Percentiles rank a stretch among this genome's conserved stretches.
These are phyloP conservation scores for Hygrocybe punicea DNA, from an alignment of 768 basidiomycete genomes.

Conservation along the genomic window DNA sequence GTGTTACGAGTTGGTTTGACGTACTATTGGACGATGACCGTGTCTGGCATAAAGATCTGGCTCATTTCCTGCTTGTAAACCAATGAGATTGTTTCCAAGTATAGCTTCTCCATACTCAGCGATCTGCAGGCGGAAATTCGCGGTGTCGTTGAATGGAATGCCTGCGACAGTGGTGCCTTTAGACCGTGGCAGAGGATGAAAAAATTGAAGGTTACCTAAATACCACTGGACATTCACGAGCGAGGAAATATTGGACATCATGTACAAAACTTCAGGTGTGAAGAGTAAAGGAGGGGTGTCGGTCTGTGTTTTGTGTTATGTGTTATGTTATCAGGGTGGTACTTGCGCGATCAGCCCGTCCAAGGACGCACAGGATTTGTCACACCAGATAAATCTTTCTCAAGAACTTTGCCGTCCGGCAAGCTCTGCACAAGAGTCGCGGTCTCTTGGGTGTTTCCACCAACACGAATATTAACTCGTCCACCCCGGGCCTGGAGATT, in stretches of 20 bases:
- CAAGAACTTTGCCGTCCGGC: conserved; percentile 45
- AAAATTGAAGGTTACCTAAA: conserved; percentile 38
- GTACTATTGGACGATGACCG: conserved; percentile 4
- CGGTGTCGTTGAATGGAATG: conserved; percentile 67
- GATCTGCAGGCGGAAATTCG: conserved; percentile 52
- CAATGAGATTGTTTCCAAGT: conserved; percentile 64
- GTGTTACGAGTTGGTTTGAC: neutral
- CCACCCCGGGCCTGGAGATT: conserved; percentile 66
- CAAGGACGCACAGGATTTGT: conserved; percentile 40
- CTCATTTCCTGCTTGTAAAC: conserved; percentile 74
- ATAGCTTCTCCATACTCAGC: conserved; percentile 60
- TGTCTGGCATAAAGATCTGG: conserved; percentile 46
- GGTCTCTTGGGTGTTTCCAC: conserved; percentile 79
- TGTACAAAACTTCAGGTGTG: conserved; percentile 62
- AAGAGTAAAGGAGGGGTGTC: conserved; percentile 66
- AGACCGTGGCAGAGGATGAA: neutral
- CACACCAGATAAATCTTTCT: conserved; percentile 41
- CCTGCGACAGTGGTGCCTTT: conserved; percentile 13
- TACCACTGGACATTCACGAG: conserved; percentile 67
- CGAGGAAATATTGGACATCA: conserved; percentile 59
- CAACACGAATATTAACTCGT: conserved; percentile 61
- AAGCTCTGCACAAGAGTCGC: conserved; percentile 51
- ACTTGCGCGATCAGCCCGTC: too few relatives aligned
- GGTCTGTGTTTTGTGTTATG: conserved; percentile 52
- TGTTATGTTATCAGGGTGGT: too few relatives aligned